Conservation (phyloP, 2,329 filamentous ascomycete genomes). For the Arachnopeziza araneosa region DNA sequence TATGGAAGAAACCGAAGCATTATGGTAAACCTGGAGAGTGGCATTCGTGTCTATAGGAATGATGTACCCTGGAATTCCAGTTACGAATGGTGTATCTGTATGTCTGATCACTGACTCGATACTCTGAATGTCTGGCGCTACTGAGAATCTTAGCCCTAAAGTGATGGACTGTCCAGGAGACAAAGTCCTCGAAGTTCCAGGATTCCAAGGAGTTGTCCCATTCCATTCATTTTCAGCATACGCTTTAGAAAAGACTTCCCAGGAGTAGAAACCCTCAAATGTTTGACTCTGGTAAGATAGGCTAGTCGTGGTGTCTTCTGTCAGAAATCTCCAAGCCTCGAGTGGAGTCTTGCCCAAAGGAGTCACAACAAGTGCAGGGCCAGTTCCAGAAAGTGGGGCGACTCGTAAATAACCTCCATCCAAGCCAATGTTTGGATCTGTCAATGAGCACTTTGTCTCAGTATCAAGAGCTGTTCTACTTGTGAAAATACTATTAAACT, state of each 20-base stretch:
- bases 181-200: conserved; percentile 42
- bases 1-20: no score
- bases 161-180: conserved; percentile 34
- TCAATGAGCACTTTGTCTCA: conserved; percentile 45
- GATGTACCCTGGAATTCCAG: no score
- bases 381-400: conserved; percentile 45
- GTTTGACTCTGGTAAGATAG: conserved; percentile 46
- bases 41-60: no score
- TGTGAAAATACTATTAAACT: conserved; percentile 59
- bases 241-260: conserved; percentile 48
- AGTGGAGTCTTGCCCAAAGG: conserved; percentile 44
- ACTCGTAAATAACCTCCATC: conserved; percentile 53
- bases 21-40: no score
- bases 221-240: conserved; percentile 54
- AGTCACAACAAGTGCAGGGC: conserved; percentile 48
- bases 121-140: no score
- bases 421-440: conserved; percentile 56
- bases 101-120: no score
- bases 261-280: conserved; percentile 57
- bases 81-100: no score
- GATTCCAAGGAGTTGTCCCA: conserved; percentile 47
- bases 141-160: no score
- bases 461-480: conserved; percentile 43
- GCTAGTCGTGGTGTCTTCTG: conserved; percentile 37
- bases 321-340: conserved; percentile 50